Percentiles rank a stretch among this genome's conserved stretches.
These are phyloP conservation scores for Paecilomyces sp. DNA, from an alignment of 2,329 filamentous ascomycete genomes.

Conservation along the genomic window DNA sequence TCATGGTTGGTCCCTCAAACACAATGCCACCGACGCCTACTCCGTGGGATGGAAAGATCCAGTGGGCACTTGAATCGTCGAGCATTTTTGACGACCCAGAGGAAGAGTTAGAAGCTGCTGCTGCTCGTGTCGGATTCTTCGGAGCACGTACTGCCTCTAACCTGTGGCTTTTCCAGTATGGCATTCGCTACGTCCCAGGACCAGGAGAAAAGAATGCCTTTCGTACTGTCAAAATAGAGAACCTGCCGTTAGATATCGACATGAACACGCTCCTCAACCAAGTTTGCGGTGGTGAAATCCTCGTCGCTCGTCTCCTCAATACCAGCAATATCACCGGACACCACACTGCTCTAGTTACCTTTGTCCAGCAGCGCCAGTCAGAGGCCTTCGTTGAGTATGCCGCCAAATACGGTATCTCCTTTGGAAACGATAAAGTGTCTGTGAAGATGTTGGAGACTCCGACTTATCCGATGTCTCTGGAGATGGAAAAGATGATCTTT, in stretches of 20 bases:
- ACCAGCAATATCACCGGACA: conserved; percentile 20
- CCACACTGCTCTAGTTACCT: conserved; percentile 23
- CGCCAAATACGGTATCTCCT: conserved; percentile 9
- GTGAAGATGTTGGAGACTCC: conserved; percentile 17
- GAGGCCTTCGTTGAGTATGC: conserved; percentile 12
- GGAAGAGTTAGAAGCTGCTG: not conserved
- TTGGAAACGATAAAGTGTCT: conserved; percentile 13
- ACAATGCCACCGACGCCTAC: not conserved
- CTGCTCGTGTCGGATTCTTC: not conserved
- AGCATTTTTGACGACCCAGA: not conserved
- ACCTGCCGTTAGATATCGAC: conserved; percentile 14
- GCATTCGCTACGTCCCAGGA: conserved; percentile 22
- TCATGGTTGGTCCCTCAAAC: not conserved
- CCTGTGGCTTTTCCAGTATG: conserved; percentile 21
- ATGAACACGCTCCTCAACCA: conserved; percentile 17
- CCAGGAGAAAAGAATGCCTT: conserved; percentile 15
- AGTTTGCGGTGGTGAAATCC: conserved; percentile 18
- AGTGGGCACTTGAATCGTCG: not conserved
- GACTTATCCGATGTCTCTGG: conserved; percentile 20
- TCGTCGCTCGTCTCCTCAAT: conserved; percentile 21
- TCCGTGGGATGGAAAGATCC: not conserved
- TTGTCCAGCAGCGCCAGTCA: conserved; percentile 18
- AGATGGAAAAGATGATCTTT: conserved; percentile 13
- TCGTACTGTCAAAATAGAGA: conserved; percentile 22
- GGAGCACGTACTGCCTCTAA: conserved; percentile 1